Evolutionary conservation across 2,329 filamentous ascomycete genomes (phyloP).

Genomic region (Ascochyta clinopodiicola): DNA sequence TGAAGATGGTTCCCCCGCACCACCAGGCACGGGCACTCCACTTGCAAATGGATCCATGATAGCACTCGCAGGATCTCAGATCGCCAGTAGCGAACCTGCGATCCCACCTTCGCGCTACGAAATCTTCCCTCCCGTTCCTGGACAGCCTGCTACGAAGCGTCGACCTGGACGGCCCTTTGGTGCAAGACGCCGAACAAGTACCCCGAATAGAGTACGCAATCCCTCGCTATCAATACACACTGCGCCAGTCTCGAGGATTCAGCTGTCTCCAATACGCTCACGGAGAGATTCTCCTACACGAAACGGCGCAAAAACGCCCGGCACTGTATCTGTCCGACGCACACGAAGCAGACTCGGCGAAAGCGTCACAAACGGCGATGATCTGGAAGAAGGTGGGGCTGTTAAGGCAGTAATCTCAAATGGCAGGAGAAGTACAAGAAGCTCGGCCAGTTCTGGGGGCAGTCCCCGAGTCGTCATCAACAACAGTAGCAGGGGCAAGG

Average conservation of each 20-base stretch:
- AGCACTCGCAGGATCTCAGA: constrained; percentile 39
- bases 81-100: constrained; percentile 40
- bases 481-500: constrained; percentile 37
- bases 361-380: constrained; percentile 47
- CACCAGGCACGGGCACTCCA: constrained; percentile 35
- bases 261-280: constrained; percentile 37
- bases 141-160: constrained; percentile 47
- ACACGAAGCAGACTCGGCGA: constrained; percentile 54
- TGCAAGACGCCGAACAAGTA: constrained; percentile 45
- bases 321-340: constrained; percentile 40
- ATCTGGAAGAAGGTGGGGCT: constrained; percentile 39
- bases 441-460: constrained; percentile 38
- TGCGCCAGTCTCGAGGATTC: constrained; percentile 41
- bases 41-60: constrained; percentile 40
- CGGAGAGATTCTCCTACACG: constrained; percentile 39
- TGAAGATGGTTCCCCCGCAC: constrained; percentile 40
- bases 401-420: constrained; percentile 34
- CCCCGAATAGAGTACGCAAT: constrained; percentile 40
- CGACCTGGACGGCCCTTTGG: constrained; percentile 48
- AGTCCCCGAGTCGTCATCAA: constrained; percentile 29
- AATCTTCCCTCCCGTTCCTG: constrained; percentile 74
- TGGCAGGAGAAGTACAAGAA: constrained; percentile 39
- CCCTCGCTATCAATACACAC: constrained; percentile 37
- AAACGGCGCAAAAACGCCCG: constrained; percentile 43
- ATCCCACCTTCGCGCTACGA: constrained; percentile 78